Evolutionary conservation across 371 early-diverging fungal genomes (phyloP), one percentile per base, ranked within the genome.

Genomic region (Syncephalastrum racemosum): DNA sequence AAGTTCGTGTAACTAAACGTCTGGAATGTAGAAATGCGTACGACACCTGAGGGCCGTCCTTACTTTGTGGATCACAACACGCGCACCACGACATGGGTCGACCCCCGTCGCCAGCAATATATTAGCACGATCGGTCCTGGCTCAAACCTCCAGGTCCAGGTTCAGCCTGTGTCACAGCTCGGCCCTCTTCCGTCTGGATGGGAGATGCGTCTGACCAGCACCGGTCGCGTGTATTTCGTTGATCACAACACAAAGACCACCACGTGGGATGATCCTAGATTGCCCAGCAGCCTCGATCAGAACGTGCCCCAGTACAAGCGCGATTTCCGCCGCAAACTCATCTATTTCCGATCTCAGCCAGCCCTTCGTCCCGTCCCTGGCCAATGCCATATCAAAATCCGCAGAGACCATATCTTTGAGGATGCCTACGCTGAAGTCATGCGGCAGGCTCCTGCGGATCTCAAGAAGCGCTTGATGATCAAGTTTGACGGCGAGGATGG

Each of bases 401-500:
- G 91, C 19, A 85, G 98, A 43, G 82, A 83, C 31, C 85, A 81
- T 64, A 91, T 97, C 51, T 96, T 97, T 71, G 96, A 95, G 70
- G 96, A 98, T 70, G 85, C 97, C 18, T 98, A 90, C 79, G 84
- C 91, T 19, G 94, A 93, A 63, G 84, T 97, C 36, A 94, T 93
- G 93, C 86, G 92, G 16, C 89, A 89, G 62, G 82, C 88, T 1
- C 87, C 91, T 7, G 75, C 82, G 6, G 96, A 96, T 68, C 74
- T 96, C 55, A 93, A 94, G 72, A 97, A 96, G 76, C 89, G 93
- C 45, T 71, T 98, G 39, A 92, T 95, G 90, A 94, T 99, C 71
- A 97, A 96, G 71, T 98, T 99, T 75, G 92, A 93, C 47, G 95
- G 95, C 45, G 99, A 99, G 70, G 97, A 97, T 74, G 99, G 99